Evolutionary conservation across 1,284 basidiomycete genomes (phyloP).

Genomic region (Moesziomyces globuligerus): DNA sequence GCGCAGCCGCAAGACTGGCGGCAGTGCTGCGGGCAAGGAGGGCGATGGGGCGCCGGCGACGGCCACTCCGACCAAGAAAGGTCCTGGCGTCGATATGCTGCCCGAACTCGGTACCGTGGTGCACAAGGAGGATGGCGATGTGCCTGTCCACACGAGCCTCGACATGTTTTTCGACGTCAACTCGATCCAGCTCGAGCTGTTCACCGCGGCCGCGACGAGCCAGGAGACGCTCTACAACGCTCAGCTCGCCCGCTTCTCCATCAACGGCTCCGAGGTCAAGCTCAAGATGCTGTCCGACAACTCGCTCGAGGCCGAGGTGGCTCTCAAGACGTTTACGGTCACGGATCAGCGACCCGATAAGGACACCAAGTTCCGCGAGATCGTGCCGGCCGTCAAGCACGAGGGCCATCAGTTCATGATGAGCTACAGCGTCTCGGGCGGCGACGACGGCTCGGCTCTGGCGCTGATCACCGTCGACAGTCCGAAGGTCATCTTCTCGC

Average conservation of each 20-base stretch:
- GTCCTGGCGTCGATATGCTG: slow-evolving; percentile 69
- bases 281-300: slow-evolving; percentile 86
- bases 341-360: slow-evolving; percentile 84
- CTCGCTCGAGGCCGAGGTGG: slow-evolving; percentile 84
- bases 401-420: slow-evolving; percentile 95
- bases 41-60: slow-evolving; percentile 9
- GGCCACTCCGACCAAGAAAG: slow-evolving; percentile 23
- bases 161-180: slow-evolving; percentile 82
- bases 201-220: slow-evolving; percentile 76
- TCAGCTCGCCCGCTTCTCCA: slow-evolving; percentile 85
- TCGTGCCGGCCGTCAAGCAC: slow-evolving; percentile 89
- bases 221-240: slow-evolving; percentile 77
- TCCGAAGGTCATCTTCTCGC: slow-evolving; percentile 90
- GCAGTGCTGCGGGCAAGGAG: slow-evolving; percentile 15
- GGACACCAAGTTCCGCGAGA: slow-evolving; percentile 86
- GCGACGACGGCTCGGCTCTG: slow-evolving; percentile 73
- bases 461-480: slow-evolving; percentile 90
- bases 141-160: slow-evolving; percentile 70
- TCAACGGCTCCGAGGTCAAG: slow-evolving; percentile 82
- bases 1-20: slow-evolving; percentile 6
- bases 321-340: slow-evolving; percentile 89
- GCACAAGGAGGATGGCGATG: slow-evolving; percentile 45
- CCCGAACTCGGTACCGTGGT: slow-evolving; percentile 70
- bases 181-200: slow-evolving; percentile 89
- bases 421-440: slow-evolving; percentile 80